Evolutionary conservation across 768 basidiomycete genomes (phyloP).

Genomic region (Galerina sulciceps): DNA sequence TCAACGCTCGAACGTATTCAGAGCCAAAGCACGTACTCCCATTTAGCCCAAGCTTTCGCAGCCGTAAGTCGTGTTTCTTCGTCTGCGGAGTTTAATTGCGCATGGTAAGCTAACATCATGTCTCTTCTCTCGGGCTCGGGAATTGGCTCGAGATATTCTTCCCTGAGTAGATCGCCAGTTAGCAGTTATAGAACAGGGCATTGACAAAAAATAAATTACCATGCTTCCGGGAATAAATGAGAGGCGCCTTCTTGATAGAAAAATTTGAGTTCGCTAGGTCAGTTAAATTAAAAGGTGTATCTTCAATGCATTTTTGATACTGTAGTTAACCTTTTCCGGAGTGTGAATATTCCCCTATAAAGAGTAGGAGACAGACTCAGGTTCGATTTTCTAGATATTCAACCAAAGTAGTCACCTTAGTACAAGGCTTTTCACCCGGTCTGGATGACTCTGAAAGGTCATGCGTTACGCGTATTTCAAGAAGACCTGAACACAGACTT

Average conservation of each 20-base stretch:
- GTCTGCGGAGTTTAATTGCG: slow-evolving; percentile 74
- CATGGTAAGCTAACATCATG: slow-evolving; percentile 84
- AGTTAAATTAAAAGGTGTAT: neutral
- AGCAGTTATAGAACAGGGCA: neutral
- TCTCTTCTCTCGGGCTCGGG: slow-evolving; percentile 81
- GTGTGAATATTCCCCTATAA: slow-evolving; percentile 83
- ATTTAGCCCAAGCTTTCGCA: slow-evolving; percentile 87
- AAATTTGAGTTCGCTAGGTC: slow-evolving; percentile 74
- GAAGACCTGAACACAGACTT: neutral
- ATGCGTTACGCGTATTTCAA: too few species aligned
- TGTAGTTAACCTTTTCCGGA: slow-evolving; percentile 67
- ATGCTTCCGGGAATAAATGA: slow-evolving; percentile 87
- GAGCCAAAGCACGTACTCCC: slow-evolving; percentile 69
- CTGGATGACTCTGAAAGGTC: slow-evolving; percentile 70
- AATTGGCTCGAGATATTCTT: slow-evolving; percentile 80
- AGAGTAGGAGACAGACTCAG: neutral
- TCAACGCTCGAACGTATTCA: neutral
- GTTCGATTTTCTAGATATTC: neutral
- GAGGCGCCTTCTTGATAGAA: slow-evolving; percentile 91
- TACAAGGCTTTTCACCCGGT: slow-evolving; percentile 77
- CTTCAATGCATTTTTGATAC: neutral
- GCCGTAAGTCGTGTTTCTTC: slow-evolving; percentile 66
- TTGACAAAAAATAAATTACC: slow-evolving; percentile 43
- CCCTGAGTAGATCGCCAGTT: slow-evolving; percentile 49
- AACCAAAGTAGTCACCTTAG: slow-evolving; percentile 54